phyloP scores from a whole-genome alignment of 2,329 filamentous ascomycete genomes.

The Colletotrichum viniferum region DNA sequence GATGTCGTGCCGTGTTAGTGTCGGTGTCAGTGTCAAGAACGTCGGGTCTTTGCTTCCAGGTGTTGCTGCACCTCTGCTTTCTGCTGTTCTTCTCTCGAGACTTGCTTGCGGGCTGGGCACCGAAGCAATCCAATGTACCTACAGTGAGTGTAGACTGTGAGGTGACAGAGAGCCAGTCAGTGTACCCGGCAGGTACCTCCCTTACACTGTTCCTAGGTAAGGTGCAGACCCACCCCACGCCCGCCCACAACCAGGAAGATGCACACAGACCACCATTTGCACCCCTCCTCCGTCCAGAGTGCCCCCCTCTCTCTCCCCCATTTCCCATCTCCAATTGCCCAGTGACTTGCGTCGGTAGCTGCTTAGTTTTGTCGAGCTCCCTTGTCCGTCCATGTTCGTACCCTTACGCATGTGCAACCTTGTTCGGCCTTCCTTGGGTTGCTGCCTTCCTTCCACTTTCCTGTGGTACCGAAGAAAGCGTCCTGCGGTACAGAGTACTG shows the following conservation, averaged over 20 bases:
- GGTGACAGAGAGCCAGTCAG: not conserved
- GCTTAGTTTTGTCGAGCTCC: not conserved
- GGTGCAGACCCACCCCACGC: not conserved
- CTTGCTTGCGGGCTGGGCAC: not conserved
- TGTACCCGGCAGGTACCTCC: not conserved
- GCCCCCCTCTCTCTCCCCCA: not conserved
- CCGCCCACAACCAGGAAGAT: not conserved
- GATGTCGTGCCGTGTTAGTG: not conserved
- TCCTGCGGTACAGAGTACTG: not conserved
- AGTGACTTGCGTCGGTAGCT: not conserved
- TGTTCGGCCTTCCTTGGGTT: not conserved
- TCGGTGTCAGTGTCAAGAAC: not conserved
- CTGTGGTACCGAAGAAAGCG: not conserved
- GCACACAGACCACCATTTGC: slow-evolving; percentile 3
- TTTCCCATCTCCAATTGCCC: not conserved
- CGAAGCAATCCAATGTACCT: not conserved
- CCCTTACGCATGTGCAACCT: not conserved
- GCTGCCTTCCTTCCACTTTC: not conserved
- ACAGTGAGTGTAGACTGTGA: not conserved
- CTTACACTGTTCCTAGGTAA: not conserved
- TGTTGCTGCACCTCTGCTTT: not conserved
- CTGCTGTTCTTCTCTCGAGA: not conserved
- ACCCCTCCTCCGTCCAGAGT: not conserved
- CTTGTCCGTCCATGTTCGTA: not conserved
- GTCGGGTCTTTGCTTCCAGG: not conserved